Conservation (phyloP, 768 basidiomycete species). For the Naganishia friedmannii region DNA sequence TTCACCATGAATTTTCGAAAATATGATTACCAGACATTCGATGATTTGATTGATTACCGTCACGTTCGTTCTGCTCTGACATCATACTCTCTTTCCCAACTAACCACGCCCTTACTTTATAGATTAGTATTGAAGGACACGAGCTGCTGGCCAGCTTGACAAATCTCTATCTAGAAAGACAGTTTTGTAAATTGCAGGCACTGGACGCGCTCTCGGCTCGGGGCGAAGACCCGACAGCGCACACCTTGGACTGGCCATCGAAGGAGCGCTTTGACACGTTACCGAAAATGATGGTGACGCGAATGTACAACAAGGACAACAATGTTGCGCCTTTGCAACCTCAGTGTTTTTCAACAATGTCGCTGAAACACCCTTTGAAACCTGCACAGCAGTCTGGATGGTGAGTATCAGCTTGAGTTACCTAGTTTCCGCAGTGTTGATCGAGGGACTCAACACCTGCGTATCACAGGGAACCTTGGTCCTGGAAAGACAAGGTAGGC, state of each 20-base stretch:
- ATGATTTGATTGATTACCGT: conserved; percentile 32
- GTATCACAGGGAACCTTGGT: conserved; percentile 8
- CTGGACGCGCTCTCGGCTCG: background rate
- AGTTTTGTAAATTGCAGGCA: conserved; percentile 20
- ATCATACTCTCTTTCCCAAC: background rate
- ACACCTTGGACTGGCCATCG: background rate
- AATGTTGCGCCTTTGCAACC: background rate
- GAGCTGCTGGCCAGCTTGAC: conserved; percentile 10
- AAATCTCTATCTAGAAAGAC: background rate
- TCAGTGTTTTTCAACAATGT: conserved; percentile 9
- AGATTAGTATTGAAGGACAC: conserved; percentile 6
- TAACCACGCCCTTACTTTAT: background rate
- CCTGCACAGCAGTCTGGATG: conserved; percentile 2
- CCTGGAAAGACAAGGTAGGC: conserved; percentile 27
- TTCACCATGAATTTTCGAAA: background rate
- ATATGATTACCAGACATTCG: no score
- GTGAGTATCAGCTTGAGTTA: background rate
- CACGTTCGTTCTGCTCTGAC: conserved; percentile 36
- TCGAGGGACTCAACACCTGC: background rate
- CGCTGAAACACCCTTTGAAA: background rate
- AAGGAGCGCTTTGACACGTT: background rate
- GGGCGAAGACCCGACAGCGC: background rate
- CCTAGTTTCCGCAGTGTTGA: background rate
- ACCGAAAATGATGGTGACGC: conserved; percentile 8
- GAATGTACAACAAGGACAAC: background rate